Conservation (phyloP, 176 grass and related monocot genomes). For the Triticum dicoccoides region DNA sequence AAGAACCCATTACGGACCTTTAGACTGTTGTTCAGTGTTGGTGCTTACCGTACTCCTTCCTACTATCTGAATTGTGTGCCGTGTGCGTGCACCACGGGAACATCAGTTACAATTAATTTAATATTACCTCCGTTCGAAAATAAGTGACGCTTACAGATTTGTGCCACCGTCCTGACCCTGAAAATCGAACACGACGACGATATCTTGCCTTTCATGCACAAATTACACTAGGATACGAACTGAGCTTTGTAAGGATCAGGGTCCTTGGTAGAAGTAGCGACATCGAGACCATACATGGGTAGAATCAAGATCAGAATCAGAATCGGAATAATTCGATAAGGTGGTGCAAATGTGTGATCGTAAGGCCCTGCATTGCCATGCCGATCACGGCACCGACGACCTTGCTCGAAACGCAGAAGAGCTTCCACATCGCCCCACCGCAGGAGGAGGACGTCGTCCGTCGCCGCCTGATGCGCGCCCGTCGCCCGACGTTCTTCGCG, state of each 20-base stretch:
- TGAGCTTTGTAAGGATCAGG: not conserved
- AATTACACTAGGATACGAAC: not conserved
- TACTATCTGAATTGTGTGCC: not conserved
- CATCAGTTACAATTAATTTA: not conserved
- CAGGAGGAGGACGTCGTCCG: not conserved
- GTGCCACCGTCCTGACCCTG: not conserved
- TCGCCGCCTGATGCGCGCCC: not conserved
- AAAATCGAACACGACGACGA: not conserved
- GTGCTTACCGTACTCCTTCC: not conserved
- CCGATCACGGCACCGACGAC: not conserved
- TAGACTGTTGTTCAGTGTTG: no score
- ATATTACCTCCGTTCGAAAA: no score
- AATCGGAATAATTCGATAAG: not conserved
- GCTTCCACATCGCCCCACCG: not conserved
- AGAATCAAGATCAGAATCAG: not conserved
- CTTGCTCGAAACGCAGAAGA: not conserved
- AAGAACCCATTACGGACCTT: not conserved
- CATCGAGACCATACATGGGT: not conserved
- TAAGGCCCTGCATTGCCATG: not conserved
- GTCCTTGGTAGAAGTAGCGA: not conserved
- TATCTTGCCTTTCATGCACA: not conserved
- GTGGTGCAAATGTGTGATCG: no score
- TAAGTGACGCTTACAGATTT: not conserved
- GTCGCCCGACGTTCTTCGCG: conserved; percentile 27
- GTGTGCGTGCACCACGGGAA: no score